Percentiles rank a stretch among this genome's conserved stretches.
Evolutionary conservation across 768 basidiomycete genomes (phyloP).

Genomic region (Psilocybe cyanescens): DNA sequence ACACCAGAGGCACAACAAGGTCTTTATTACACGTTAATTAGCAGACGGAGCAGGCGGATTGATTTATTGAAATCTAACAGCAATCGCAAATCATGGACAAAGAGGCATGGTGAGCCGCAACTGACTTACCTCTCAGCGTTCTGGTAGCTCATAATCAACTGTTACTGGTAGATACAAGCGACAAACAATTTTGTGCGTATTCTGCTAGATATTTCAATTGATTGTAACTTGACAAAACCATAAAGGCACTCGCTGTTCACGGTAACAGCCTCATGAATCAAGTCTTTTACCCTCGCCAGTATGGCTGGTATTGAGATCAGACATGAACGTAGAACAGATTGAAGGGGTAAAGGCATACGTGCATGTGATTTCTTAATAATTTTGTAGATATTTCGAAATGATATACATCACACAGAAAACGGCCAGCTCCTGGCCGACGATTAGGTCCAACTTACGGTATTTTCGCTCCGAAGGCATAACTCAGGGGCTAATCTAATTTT

Average conservation of each 20-base stretch:
- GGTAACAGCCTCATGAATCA: background rate
- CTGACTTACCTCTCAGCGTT: too few relatives aligned
- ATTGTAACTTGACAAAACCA: background rate
- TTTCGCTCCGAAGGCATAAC: too few relatives aligned
- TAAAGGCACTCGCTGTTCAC: background rate
- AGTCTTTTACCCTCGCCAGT: background rate
- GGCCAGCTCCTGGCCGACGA: too few relatives aligned
- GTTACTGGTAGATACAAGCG: background rate
- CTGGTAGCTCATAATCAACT: too few relatives aligned
- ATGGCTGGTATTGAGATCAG: background rate
- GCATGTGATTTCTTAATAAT: too few relatives aligned
- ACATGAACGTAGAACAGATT: too few relatives aligned
- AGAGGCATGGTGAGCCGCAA: background rate
- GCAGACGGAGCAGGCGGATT: background rate
- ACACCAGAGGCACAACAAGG: slow-evolving; percentile 11
- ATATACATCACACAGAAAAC: too few relatives aligned
- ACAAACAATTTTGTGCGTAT: background rate
- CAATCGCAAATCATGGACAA: background rate
- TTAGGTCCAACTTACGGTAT: too few relatives aligned
- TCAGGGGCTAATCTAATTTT: too few relatives aligned
- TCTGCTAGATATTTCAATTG: background rate
- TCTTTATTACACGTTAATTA: background rate
- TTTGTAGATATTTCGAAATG: too few relatives aligned
- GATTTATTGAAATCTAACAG: background rate
- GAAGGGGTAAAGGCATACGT: too few relatives aligned